These are phyloP conservation scores for Rhizopus microsporus DNA, from an alignment of 371 early-diverging fungal genomes.

Conservation along the genomic window DNA sequence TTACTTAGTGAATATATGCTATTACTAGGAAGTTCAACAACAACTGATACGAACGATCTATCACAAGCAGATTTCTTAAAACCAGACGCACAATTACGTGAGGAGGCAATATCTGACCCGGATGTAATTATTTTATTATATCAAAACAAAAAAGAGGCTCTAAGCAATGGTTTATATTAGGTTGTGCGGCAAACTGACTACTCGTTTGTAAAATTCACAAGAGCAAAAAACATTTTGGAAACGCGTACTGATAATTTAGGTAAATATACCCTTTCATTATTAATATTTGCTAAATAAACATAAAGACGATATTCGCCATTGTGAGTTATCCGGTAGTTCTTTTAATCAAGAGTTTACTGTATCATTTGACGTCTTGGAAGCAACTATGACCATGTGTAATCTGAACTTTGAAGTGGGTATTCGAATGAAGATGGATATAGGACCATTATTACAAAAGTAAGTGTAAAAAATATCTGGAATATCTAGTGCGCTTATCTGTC, in stretches of 20 bases:
- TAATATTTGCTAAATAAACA: neutral
- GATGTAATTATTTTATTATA: conserved; percentile 10
- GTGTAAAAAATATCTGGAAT: neutral
- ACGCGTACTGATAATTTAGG: conserved; percentile 5
- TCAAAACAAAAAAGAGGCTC: neutral
- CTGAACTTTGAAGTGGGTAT: conserved; percentile 29
- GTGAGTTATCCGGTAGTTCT: conserved; percentile 27
- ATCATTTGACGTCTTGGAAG: conserved; percentile 28
- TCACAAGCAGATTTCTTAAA: conserved; percentile 23
- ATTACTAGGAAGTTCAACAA: conserved; percentile 22
- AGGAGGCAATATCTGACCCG: conserved; percentile 23
- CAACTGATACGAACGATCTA: conserved; percentile 29
- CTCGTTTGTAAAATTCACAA: conserved; percentile 17
- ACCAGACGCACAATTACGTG: conserved; percentile 28
- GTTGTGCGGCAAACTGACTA: conserved; percentile 27
- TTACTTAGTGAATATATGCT: conserved; percentile 38
- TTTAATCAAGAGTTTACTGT: conserved; percentile 26
- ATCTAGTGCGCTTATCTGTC: neutral
- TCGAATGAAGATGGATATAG: conserved; percentile 31
- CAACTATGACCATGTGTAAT: conserved; percentile 20
- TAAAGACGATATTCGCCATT: conserved; percentile 31
- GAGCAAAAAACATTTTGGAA: conserved; percentile 17
- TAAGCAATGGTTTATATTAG: conserved; percentile 5
- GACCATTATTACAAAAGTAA: conserved; percentile 32
- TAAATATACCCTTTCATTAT: neutral